phyloP scores from a whole-genome alignment of 768 basidiomycete species.

The Panus rudis region DNA sequence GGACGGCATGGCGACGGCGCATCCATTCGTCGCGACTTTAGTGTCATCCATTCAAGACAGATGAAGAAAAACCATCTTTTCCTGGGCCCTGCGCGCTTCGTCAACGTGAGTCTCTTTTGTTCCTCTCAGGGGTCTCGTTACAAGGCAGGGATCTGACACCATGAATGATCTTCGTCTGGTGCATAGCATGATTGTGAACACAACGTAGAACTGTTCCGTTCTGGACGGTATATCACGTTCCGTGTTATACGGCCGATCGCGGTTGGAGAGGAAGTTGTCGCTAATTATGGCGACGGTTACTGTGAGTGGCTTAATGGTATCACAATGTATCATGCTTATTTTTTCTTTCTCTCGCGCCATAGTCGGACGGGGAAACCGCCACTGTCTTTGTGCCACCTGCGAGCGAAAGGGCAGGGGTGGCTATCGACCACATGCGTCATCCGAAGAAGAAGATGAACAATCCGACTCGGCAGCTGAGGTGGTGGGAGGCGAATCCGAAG shows the following conservation, averaged over 20 bases:
- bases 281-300: conserved; percentile 87
- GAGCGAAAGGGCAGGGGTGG: conserved; percentile 71
- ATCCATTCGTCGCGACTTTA: conserved; percentile 75
- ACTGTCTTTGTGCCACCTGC: conserved; percentile 84
- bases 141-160: conserved; percentile 4
- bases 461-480: too few species aligned
- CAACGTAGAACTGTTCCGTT: conserved; percentile 83
- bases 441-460: conserved; percentile 37
- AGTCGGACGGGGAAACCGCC: conserved; percentile 65
- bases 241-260: conserved; percentile 72
- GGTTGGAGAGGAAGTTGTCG: conserved; percentile 82
- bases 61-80: conserved; percentile 91
- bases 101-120: conserved; percentile 73
- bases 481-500: conserved; percentile 18
- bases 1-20: conserved; percentile 47
- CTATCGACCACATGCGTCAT: conserved; percentile 51
- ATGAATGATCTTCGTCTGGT: conserved; percentile 11
- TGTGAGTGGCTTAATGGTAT: conserved; percentile 45
- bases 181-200: conserved; percentile 83
- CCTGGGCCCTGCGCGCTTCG: conserved; percentile 86
- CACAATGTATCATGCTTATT: conserved; percentile 3
- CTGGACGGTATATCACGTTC: conserved; percentile 86
- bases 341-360: conserved; percentile 16
- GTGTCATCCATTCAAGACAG: conserved; percentile 85
- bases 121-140: conserved; percentile 1